Base-by-base conservation (phyloP, 192 early-diverging fungal genomes). In the Dispira parvispora region DNA sequence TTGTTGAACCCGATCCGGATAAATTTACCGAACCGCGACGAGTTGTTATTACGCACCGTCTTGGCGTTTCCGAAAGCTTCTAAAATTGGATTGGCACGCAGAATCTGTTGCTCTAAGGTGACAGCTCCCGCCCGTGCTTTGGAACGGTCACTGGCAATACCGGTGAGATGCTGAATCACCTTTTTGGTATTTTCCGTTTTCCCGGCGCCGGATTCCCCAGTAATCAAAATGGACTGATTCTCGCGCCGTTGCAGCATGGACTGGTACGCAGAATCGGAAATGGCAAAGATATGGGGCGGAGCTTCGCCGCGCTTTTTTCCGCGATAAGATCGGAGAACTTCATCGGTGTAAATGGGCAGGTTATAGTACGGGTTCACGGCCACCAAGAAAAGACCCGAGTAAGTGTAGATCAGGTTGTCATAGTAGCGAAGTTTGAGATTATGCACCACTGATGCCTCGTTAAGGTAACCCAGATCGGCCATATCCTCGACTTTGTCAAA, bases 131-230 rank as follows among this genome's bases (percentile, higher is more conserved):
- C 47, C 2, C 52, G 64, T 16, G 70, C 11, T 45, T 65, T 63
- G 21, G 66, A 16, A 57, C 72, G 69, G 62, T 88, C 87, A 18
- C 82, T 72, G 12, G 94, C 91, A 55, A 94, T 87, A 2, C 91
- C 80, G 0, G 95, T 90, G 49, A 99, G 78, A 73, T 97, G 98
- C 76, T 97, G 95, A 64, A 99, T 96, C 43, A 96, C 92, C 62
- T 92, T 96, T 65, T 99, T 99, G 16, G 95, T 99, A 76, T 98
- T 98, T 78, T 99, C 96, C 16, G 96, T 99, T 74, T 99, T 99
- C 58, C 96, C 96, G 8, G 94, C 95, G 52, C 96, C 96, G 28
- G 94, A 96, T 78, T 99, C 96, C 62, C 96, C 96, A 45, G 96
- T 99, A 68, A 99, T 96, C 26, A 99, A 76, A 65, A 99, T 92